Percentiles rank a stretch among this genome's conserved stretches.
These are phyloP conservation scores for Nakazawaea molendinolei DNA, from an alignment of 805 yeast species.

Conservation along the genomic window DNA sequence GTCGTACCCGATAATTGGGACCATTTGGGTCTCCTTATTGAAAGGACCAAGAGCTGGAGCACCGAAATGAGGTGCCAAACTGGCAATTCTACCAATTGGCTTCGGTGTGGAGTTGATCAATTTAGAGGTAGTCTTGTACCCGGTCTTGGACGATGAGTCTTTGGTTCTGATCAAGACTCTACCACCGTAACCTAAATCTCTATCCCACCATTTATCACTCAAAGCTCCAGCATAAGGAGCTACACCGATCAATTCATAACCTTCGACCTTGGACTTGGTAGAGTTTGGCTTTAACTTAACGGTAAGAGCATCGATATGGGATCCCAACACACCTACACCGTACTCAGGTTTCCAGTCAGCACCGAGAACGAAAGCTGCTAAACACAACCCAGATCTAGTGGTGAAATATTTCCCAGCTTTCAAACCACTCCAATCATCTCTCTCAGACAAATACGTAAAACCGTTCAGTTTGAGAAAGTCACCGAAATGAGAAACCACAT, in stretches of 20 bases:
- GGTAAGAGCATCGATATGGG: conserved; percentile 72
- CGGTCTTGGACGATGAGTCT: conserved; percentile 20
- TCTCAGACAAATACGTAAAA: conserved; percentile 60
- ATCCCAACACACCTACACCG: conserved; percentile 66
- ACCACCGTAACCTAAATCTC: conserved; percentile 85
- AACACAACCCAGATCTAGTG: conserved; percentile 57
- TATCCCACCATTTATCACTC: conserved; percentile 66
- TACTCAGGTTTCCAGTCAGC: conserved; percentile 53
- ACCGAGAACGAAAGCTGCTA: conserved; percentile 70
- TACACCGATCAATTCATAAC: conserved; percentile 72
- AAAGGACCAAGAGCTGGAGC: conserved; percentile 60
- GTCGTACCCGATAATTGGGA: conserved; percentile 69
- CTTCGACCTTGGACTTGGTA: conserved; percentile 53
- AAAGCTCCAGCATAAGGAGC: conserved; percentile 80
- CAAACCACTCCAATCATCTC: conserved; percentile 42
- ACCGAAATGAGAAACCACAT: conserved; percentile 52
- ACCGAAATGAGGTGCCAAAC: conserved; percentile 87
- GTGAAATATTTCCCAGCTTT: conserved; percentile 57
- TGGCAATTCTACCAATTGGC: conserved; percentile 76
- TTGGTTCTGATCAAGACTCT: conserved; percentile 48
- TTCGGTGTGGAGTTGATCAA: conserved; percentile 54
- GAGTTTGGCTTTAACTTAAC: conserved; percentile 69
- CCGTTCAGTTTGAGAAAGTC: conserved; percentile 48
- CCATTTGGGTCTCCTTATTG: conserved; percentile 69
- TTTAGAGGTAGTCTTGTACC: conserved; percentile 18